Evolutionary conservation across 371 early-diverging fungal species (phyloP).

Genomic region (Apophysomyces variabilis): DNA sequence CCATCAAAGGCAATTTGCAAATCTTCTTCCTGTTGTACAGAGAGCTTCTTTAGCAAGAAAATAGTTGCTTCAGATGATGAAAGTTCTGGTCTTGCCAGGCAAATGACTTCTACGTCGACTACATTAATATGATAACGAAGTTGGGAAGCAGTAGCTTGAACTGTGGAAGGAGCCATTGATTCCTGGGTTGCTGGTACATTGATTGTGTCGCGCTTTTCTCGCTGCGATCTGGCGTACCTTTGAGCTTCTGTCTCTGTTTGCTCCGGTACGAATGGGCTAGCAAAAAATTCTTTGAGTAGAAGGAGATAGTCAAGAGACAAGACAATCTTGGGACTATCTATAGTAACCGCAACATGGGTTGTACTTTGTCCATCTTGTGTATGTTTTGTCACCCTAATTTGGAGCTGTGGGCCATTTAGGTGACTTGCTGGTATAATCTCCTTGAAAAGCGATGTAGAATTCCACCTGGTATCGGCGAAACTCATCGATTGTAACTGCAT

Average conservation of each 20-base stretch:
- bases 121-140: slow-evolving; percentile 73
- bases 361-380: slow-evolving; percentile 28
- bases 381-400: slow-evolving; percentile 44
- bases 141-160: neutral
- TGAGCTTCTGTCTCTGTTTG: slow-evolving; percentile 44
- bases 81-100: slow-evolving; percentile 78
- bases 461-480: slow-evolving; percentile 79
- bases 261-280: slow-evolving; percentile 55
- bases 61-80: slow-evolving; percentile 87
- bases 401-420: slow-evolving; percentile 74
- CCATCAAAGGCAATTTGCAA: slow-evolving; percentile 71
- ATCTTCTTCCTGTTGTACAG: slow-evolving; percentile 68
- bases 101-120: slow-evolving; percentile 80
- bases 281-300: slow-evolving; percentile 72
- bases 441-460: slow-evolving; percentile 76
- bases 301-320: slow-evolving; percentile 85
- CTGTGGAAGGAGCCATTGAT: slow-evolving; percentile 15
- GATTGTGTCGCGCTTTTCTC: slow-evolving; percentile 3
- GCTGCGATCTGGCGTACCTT: slow-evolving; percentile 43
- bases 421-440: slow-evolving; percentile 78
- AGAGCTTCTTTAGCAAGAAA: slow-evolving; percentile 76
- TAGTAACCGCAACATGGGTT: slow-evolving; percentile 64
- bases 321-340: slow-evolving; percentile 84
- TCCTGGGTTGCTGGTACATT: neutral
- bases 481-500: slow-evolving; percentile 72